phyloP scores from a whole-genome alignment of 2,329 filamentous ascomycete genomes.

The Fusarium scirpi region DNA sequence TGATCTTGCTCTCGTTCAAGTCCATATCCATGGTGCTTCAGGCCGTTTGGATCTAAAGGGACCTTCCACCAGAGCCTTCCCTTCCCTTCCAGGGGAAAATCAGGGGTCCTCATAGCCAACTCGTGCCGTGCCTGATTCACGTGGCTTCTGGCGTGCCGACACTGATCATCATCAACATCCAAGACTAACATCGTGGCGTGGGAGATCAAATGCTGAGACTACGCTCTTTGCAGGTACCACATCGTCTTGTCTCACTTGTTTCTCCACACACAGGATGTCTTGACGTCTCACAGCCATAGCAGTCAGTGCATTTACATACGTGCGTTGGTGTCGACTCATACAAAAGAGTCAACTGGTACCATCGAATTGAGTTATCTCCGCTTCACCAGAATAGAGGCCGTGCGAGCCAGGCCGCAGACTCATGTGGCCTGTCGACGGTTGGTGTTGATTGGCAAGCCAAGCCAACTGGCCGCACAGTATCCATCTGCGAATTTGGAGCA shows the following conservation, averaged over 20 bases:
- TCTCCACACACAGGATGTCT: conserved; percentile 19
- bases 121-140: conserved; percentile 45
- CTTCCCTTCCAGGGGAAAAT: conserved; percentile 32
- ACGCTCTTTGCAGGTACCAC: conserved; percentile 1
- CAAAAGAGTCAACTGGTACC: conserved; percentile 20
- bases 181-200: conserved; percentile 10
- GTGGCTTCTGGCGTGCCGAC: conserved; percentile 35
- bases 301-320: conserved; percentile 13
- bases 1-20: not conserved
- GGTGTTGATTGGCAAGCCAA: conserved; percentile 19
- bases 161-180: conserved; percentile 30
- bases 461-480: conserved; percentile 1
- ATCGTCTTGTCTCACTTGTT: conserved; percentile 29
- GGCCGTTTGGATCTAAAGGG: conserved; percentile 13
- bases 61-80: conserved; percentile 6
- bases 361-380: conserved; percentile 26
- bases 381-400: conserved; percentile 18
- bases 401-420: conserved; percentile 38
- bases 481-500: conserved; percentile 11
- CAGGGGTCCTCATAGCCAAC: conserved; percentile 29
- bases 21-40: conserved; percentile 5
- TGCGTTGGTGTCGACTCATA: conserved; percentile 21
- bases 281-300: conserved; percentile 12
- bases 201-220: conserved; percentile 3
- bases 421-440: conserved; percentile 26